A percentile compares a stretch with the other conserved stretches of the same genome.
phyloP scores from a whole-genome alignment of 306 rosid genomes.

The Senna tora region DNA sequence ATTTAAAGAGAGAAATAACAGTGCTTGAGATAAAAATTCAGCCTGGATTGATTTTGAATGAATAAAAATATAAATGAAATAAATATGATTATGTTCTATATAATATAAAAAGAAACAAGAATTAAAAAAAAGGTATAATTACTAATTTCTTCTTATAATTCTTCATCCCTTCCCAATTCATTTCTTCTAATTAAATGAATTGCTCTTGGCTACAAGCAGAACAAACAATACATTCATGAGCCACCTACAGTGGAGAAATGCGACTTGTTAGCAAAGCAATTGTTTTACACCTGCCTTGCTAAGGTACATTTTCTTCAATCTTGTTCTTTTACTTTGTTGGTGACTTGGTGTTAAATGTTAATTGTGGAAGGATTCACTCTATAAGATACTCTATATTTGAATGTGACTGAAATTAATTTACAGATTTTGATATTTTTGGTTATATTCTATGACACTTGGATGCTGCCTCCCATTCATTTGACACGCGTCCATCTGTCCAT shows the following conservation, averaged over 20 bases:
- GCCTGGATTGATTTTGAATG: too few relatives aligned
- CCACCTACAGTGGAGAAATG: conserved; percentile 92
- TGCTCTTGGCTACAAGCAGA: too few relatives aligned
- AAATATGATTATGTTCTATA: too few relatives aligned
- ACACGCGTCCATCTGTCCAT: conserved; percentile 59
- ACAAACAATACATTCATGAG: conserved; percentile 87
- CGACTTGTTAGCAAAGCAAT: conserved; percentile 67
- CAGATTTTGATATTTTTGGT: conserved; percentile 10
- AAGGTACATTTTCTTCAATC: conserved; percentile 53
- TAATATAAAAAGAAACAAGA: too few relatives aligned
- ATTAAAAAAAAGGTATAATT: too few relatives aligned
- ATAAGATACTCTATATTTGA: conserved; percentile 11
- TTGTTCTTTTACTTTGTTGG: not conserved
- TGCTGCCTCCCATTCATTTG: conserved; percentile 49
- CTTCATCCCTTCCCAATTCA: too few relatives aligned
- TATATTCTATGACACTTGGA: conserved; percentile 3
- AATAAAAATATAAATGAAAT: too few relatives aligned
- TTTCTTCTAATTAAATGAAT: too few relatives aligned
- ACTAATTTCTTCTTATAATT: too few relatives aligned
- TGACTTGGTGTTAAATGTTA: too few relatives aligned
- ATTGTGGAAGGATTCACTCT: conserved; percentile 15
- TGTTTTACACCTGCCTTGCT: conserved; percentile 90
- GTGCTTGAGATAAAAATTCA: too few relatives aligned
- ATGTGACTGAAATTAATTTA: not conserved
- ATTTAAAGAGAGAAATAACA: too few relatives aligned